phyloP scores from a whole-genome alignment of 2,329 filamentous ascomycete genomes.

The Coleophoma cylindrospora region DNA sequence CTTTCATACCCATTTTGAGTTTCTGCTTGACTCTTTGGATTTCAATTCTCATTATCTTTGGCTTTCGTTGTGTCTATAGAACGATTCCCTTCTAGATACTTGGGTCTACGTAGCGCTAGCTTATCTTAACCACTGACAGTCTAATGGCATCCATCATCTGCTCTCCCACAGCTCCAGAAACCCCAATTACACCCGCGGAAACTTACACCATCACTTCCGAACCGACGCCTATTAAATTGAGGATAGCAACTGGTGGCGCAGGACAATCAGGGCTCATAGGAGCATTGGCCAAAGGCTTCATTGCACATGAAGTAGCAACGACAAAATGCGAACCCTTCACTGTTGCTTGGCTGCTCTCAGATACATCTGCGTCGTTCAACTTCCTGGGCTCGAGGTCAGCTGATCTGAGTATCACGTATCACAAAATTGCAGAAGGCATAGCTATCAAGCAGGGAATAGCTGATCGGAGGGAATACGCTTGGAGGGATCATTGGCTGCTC shows the following conservation, averaged over 20 bases:
- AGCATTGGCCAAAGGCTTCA: constrained; percentile 32
- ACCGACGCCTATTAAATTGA: constrained; percentile 9
- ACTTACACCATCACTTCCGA: constrained; percentile 2
- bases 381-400: constrained; percentile 32
- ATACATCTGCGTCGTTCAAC: constrained; percentile 40
- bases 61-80: no score
- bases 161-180: not conserved
- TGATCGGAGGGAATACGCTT: constrained; percentile 34
- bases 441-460: constrained; percentile 35
- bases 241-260: constrained; percentile 27
- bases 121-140: no score
- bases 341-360: constrained; percentile 39
- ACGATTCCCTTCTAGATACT: no score
- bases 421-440: constrained; percentile 34
- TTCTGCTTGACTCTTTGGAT: no score
- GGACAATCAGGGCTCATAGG: constrained; percentile 27
- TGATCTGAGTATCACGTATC: constrained; percentile 42
- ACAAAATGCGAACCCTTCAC: constrained; percentile 29
- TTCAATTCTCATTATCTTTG: no score
- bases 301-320: constrained; percentile 23
- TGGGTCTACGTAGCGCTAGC: no score
- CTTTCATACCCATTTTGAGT: no score
- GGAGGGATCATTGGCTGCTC: constrained; percentile 41
- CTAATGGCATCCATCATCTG: not conserved
- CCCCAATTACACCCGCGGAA: constrained; percentile 3